Base-by-base conservation (phyloP, 345 rosid species). In the Camelina hispida region DNA sequence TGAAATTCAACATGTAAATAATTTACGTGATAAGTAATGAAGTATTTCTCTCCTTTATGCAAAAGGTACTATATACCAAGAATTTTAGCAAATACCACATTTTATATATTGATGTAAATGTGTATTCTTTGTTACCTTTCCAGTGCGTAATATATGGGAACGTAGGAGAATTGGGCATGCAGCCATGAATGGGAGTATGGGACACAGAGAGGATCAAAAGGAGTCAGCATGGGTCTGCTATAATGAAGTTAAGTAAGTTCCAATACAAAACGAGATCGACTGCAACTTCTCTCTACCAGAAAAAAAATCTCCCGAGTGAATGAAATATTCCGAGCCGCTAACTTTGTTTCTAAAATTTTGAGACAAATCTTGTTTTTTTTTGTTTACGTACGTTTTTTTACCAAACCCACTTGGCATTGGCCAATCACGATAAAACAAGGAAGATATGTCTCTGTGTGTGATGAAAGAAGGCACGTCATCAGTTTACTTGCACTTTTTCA, bases 81-180 rank as follows among this genome's bases (percentile, higher is more conserved):
- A 3, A 4, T 4, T 28, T 28, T 28, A 28, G 30, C 30, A 28
- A 28, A 28, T 28, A 28, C 30, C 30, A 28, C 30, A 28, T 28
- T 28, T 23, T 28, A 23, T 23, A 32, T 34, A 34, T 34, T 34
- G 37, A 34, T 34, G 37, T 34, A 28, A 28, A 28, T 28, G 30
- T 28, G 30, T 28, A 3, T 28, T 28, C 30, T 4, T 28, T 30
- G n/a, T 32, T 32, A 60, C 25, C 10, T 5, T 61, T 61, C 18
- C 12, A 28, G 14, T 64, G 35, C 18, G 34, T 7, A 13, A 14
- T 15, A 37, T 60, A 18, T 37, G 15, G 17, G 62, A 10, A n/a
- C n/a, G 56, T 53, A 63, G 16, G 70, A 63, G 47, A 73, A 65
- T 65, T 46, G 78, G 43, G 78, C 78, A 38, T 68, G 73, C n/a